Base-by-base conservation (phyloP, 176 grass and related monocot genomes). In the Paspalum vaginatum region DNA sequence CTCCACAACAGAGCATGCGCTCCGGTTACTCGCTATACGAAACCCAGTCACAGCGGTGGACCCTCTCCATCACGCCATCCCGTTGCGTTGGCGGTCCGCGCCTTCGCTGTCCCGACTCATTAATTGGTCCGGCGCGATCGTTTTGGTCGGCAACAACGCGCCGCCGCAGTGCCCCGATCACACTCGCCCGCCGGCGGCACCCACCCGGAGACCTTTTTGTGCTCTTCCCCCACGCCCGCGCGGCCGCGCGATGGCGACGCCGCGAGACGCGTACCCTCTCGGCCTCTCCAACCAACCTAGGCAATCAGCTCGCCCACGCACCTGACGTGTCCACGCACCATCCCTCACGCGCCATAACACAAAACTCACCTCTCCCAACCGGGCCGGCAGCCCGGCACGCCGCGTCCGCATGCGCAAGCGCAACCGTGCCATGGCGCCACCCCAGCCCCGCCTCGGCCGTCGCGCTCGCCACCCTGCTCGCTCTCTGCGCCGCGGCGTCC, bases 401-500 rank as follows among this genome's bases (percentile, higher is more conserved):
- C 48, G 70, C 71, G 27, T 9, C 20, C 51, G 27, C 17, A 1
- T 5, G 9, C 17, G 27, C 43, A 25, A 18, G 85, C 17, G 32
- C 67, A 5, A 18, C 59, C 24, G 40, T 5, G 9, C 14, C 65
- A 77, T 82, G 85, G 72, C 45, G 55, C 5, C 54, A 12, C 57
- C 8, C 15, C 43, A 43, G 0, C 16, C 54, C 8, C 14, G 3
- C 68, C 44, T 10, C 20, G 10, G 9, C 20, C 58, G n/a, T n/a
- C 9, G 16, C n/a, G 22, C 7, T 61, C 27, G 1, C 41, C 6
- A 1, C 71, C 15, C 20, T 24, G 13, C 32, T 75, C 26, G 66
- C 45, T 20, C 80, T 84, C 18, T 75, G 78, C 38, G 56, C 61
- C 71, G 59, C 12, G 48, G 75, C 79, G 24, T 24, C 17, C 38